phyloP scores from a whole-genome alignment of 2,329 filamentous ascomycete species.

The Beauveria bassiana region DNA sequence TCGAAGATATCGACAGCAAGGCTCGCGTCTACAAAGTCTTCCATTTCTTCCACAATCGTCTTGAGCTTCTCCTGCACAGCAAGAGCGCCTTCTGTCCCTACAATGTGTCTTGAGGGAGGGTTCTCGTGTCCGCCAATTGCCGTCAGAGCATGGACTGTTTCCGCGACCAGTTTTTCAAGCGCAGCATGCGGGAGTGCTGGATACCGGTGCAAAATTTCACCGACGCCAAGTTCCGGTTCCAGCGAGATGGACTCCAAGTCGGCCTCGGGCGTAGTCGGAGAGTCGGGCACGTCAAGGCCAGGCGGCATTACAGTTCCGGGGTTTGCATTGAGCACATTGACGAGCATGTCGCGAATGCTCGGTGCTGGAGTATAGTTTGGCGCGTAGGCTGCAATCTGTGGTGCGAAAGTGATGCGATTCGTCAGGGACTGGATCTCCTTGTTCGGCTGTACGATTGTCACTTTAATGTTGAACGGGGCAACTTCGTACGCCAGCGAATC shows the following conservation, averaged over 20 bases:
- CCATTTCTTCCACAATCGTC: constrained; percentile 90
- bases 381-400: constrained; percentile 54
- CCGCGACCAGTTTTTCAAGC: constrained; percentile 67
- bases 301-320: constrained; percentile 50
- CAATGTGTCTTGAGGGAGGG: constrained; percentile 87
- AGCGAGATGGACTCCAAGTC: constrained; percentile 22
- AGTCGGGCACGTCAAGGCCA: constrained; percentile 19
- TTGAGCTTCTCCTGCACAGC: constrained; percentile 94
- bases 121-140: constrained; percentile 95
- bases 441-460: constrained; percentile 92
- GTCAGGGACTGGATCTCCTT: constrained; percentile 85
- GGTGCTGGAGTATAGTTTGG: constrained; percentile 52
- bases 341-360: constrained; percentile 74
- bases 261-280: constrained; percentile 24
- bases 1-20: constrained; percentile 71
- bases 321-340: constrained; percentile 68
- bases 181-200: constrained; percentile 62
- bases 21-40: constrained; percentile 91
- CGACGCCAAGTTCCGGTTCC: constrained; percentile 26
- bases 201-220: constrained; percentile 58
- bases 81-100: constrained; percentile 78
- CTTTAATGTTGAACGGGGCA: constrained; percentile 91
- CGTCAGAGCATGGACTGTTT: constrained; percentile 84
- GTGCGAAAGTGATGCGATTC: constrained; percentile 78
- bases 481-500: constrained; percentile 95